phyloP scores from a whole-genome alignment of 2,329 filamentous ascomycete genomes.

The Botrytis porri region DNA sequence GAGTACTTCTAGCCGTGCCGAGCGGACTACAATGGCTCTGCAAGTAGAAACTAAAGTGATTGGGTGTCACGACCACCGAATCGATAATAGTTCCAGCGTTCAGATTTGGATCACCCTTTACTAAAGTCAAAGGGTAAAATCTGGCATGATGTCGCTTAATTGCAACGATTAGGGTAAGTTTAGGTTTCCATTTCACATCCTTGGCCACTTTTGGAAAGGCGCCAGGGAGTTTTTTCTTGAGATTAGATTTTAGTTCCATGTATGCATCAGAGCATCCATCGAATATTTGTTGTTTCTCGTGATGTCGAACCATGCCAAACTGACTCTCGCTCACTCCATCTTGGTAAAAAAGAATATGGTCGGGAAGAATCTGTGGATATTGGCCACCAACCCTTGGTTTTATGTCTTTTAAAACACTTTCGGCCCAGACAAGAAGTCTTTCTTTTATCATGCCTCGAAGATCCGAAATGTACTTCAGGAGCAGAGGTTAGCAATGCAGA shows the following conservation, averaged over 20 bases:
- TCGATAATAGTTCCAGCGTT: not conserved
- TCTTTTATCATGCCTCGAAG: not conserved
- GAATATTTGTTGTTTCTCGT: not conserved
- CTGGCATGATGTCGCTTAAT: slow-evolving; percentile 4
- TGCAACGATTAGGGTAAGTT: not conserved
- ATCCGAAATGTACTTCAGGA: not conserved
- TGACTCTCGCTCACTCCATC: slow-evolving; percentile 1
- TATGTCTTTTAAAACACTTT: too few species aligned
- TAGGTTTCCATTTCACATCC: not conserved
- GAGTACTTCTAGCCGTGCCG: slow-evolving; percentile 12
- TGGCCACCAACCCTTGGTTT: not conserved
- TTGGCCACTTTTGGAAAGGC: not conserved
- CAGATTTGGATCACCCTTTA: slow-evolving; percentile 17
- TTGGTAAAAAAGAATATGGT: not conserved
- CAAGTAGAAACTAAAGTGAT: slow-evolving; percentile 7
- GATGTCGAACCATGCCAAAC: not conserved
- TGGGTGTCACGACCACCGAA: not conserved
- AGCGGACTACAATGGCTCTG: not conserved
- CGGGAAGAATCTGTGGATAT: not conserved
- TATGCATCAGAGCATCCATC: not conserved
- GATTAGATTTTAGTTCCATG: not conserved
- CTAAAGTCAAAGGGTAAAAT: not conserved
- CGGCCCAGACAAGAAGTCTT: not conserved
- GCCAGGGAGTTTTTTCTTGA: too few species aligned
- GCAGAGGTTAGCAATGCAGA: not conserved